These are phyloP conservation scores for Pseudevernia furfuracea DNA, from an alignment of 495 filamentous ascomycete genomes.

Conservation along the genomic window DNA sequence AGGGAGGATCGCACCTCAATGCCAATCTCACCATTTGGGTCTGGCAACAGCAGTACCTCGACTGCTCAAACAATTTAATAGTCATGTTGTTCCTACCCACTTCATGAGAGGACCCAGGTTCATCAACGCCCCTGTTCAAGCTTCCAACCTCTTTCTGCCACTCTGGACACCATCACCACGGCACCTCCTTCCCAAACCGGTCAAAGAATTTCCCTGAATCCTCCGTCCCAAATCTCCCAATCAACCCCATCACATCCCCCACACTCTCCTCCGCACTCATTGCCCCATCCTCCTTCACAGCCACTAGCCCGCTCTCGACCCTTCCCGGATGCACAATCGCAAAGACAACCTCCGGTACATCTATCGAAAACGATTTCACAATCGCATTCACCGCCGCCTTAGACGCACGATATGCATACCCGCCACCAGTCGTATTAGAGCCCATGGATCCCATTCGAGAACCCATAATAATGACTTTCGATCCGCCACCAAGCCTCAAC, in stretches of 20 bases:
- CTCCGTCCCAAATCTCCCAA: conserved; percentile 24
- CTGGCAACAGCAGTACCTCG: too few species aligned
- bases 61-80: too few species aligned
- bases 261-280: conserved; percentile 34
- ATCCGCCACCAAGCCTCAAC: neutral
- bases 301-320: conserved; percentile 37
- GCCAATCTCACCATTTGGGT: too few species aligned
- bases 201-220: conserved; percentile 35
- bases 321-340: conserved; percentile 31
- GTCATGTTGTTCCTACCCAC: too few species aligned
- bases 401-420: conserved; percentile 33
- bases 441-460: conserved; percentile 29
- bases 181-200: conserved; percentile 32
- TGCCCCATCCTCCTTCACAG: conserved; percentile 35
- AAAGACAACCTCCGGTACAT: conserved; percentile 30
- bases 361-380: conserved; percentile 28
- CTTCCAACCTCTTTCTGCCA: too few species aligned
- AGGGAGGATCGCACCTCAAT: too few species aligned
- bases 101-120: too few species aligned
- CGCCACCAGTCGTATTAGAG: conserved; percentile 28
- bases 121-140: too few species aligned
- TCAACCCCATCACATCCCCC: conserved; percentile 29
- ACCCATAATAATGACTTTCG: conserved; percentile 33
- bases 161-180: conserved; percentile 27
- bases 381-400: conserved; percentile 34